phyloP scores from a whole-genome alignment of 2,329 filamentous ascomycete species.

The Ceratocystis alfenasii region DNA sequence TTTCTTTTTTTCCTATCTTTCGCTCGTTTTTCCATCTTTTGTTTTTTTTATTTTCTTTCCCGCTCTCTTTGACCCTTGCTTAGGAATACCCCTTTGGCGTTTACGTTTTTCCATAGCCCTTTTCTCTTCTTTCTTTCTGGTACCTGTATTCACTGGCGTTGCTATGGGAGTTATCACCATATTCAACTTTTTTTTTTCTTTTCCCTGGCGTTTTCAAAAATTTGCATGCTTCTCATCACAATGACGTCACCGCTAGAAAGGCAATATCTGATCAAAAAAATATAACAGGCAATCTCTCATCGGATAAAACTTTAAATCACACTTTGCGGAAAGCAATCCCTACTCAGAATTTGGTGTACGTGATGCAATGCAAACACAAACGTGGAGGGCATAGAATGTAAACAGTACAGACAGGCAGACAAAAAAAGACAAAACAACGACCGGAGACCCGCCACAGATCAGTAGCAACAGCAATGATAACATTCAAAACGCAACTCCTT shows the following conservation, averaged over 20 bases:
- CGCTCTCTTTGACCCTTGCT: background rate
- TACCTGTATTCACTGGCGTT: background rate
- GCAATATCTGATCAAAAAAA: background rate
- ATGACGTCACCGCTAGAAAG: background rate
- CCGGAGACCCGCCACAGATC: background rate
- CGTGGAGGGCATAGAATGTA: background rate
- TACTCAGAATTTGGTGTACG: background rate
- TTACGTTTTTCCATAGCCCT: background rate
- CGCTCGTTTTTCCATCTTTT: background rate
- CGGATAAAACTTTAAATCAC: too few species aligned
- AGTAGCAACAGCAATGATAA: conserved; percentile 9
- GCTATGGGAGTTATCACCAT: background rate
- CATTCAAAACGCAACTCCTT: background rate
- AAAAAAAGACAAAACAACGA: conserved; percentile 17
- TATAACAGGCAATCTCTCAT: too few species aligned
- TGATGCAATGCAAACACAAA: conserved; percentile 12
- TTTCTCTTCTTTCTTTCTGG: background rate
- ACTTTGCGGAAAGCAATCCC: background rate
- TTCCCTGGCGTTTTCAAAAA: too few species aligned
- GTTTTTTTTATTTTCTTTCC: background rate
- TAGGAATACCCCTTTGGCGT: conserved; percentile 2
- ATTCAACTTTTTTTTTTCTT: background rate
- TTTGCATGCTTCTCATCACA: background rate
- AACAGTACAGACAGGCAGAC: conserved; percentile 11
- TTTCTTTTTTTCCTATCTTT: background rate